These are phyloP conservation scores for Citrus australasica DNA, from an alignment of 345 rosid species.

Conservation along the genomic window DNA sequence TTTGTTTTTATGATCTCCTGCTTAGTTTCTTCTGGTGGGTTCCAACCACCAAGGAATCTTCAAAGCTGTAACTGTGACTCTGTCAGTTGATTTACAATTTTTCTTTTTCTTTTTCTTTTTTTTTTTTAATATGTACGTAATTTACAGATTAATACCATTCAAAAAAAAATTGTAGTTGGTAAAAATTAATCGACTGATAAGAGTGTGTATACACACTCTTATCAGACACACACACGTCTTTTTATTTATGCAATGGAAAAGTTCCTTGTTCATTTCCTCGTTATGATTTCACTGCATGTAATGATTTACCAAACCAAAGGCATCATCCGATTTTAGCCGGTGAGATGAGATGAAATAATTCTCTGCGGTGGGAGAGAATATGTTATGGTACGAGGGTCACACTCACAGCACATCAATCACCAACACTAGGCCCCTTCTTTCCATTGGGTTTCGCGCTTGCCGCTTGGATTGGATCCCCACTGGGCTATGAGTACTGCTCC, in stretches of 20 bases:
- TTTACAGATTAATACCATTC: background rate
- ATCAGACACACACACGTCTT: no score
- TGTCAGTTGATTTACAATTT: background rate
- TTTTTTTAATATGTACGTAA: no score
- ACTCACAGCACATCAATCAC: background rate
- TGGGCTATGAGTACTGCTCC: no score
- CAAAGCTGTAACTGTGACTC: background rate
- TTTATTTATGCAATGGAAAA: no score
- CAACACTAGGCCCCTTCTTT: background rate
- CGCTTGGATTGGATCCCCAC: no score
- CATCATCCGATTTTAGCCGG: background rate
- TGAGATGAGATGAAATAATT: background rate
- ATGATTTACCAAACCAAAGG: background rate
- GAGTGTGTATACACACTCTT: no score
- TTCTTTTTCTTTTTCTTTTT: no score
- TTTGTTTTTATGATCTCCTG: background rate
- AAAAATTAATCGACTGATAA: background rate
- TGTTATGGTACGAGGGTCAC: background rate
- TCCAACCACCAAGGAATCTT: constrained; percentile 9
- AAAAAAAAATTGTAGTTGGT: no score
- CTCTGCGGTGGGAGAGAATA: background rate
- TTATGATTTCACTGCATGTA: background rate
- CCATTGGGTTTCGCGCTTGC: background rate
- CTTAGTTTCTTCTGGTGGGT: background rate
- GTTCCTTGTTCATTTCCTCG: background rate